Percentiles rank a stretch among this genome's conserved stretches.
Evolutionary conservation across 73 alveolate genomes (phyloP).

Genomic region (Paramecium pentaurelia): DNA sequence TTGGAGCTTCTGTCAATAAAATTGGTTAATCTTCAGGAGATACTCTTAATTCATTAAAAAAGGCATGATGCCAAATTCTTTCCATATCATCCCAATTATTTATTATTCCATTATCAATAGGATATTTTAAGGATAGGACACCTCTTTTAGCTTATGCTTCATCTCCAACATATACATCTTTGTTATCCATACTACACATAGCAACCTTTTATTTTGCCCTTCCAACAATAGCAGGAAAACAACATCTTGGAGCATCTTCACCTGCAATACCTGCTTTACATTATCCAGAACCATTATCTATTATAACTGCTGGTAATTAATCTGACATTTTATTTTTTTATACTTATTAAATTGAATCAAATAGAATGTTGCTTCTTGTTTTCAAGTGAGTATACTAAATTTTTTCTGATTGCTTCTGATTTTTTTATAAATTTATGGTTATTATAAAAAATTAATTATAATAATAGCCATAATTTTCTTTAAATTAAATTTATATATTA

Average conservation of each 20-base stretch:
- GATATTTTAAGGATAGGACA: slow-evolving; percentile 86
- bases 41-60: slow-evolving; percentile 82
- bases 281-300: slow-evolving; percentile 76
- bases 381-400: background rate
- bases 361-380: background rate
- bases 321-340: background rate
- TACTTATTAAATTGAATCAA: background rate
- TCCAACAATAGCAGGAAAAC: slow-evolving; percentile 98
- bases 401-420: background rate
- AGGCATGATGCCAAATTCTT: slow-evolving; percentile 86
- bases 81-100: slow-evolving; percentile 85
- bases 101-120: slow-evolving; percentile 82
- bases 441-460: background rate
- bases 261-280: slow-evolving; percentile 97
- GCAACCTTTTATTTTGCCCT: slow-evolving; percentile 95
- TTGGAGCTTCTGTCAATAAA: slow-evolving; percentile 90
- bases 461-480: background rate
- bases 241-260: slow-evolving; percentile 94
- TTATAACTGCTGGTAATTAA: slow-evolving; percentile 39
- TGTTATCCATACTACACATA: slow-evolving; percentile 93
- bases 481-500: background rate
- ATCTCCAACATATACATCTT: slow-evolving; percentile 95
- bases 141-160: slow-evolving; percentile 98
- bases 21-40: slow-evolving; percentile 86
- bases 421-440: background rate